A percentile compares a stretch with the other conserved stretches of the same genome.
phyloP scores from a whole-genome alignment of 2,329 filamentous ascomycete genomes.

The Amylocarpus encephaloides region DNA sequence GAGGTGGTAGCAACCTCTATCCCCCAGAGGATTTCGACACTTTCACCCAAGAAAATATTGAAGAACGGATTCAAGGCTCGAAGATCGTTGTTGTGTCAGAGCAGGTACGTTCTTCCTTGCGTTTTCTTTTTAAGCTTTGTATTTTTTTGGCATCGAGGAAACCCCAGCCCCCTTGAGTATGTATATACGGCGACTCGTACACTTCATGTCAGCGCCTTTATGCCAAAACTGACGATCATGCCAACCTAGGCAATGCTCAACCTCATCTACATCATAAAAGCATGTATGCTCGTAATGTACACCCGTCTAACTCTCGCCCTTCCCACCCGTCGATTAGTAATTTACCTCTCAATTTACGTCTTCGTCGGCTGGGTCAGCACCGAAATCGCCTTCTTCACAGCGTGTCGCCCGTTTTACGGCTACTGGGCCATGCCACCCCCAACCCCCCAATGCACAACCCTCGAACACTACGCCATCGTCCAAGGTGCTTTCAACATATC shows the following conservation, averaged over 20 bases:
- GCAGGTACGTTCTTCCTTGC: neutral
- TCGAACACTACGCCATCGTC: constrained; percentile 49
- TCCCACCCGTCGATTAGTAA: constrained; percentile 34
- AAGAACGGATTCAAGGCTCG: constrained; percentile 43
- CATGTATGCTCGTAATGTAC: constrained; percentile 52
- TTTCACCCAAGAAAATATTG: constrained; percentile 34
- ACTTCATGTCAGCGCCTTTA: no score
- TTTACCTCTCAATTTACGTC: constrained; percentile 39
- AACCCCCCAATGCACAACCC: constrained; percentile 47
- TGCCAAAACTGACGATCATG: neutral
- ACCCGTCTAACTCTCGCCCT: constrained; percentile 44
- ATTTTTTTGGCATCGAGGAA: no score
- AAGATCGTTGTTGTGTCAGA: constrained; percentile 58
- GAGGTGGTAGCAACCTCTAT: constrained; percentile 39
- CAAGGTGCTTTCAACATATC: constrained; percentile 53
- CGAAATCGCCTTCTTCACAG: constrained; percentile 42
- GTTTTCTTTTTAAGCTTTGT: neutral
- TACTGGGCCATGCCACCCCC: constrained; percentile 52
- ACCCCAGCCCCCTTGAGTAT: no score
- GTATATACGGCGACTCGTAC: no score
- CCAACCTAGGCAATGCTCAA: constrained; percentile 37
- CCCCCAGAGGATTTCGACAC: constrained; percentile 32
- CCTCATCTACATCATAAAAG: constrained; percentile 49
- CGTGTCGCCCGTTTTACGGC: constrained; percentile 46
- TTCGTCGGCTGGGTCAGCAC: constrained; percentile 42